Base-by-base conservation (phyloP, 805 yeast species). In the Cyberlindnera euphorbiae region DNA sequence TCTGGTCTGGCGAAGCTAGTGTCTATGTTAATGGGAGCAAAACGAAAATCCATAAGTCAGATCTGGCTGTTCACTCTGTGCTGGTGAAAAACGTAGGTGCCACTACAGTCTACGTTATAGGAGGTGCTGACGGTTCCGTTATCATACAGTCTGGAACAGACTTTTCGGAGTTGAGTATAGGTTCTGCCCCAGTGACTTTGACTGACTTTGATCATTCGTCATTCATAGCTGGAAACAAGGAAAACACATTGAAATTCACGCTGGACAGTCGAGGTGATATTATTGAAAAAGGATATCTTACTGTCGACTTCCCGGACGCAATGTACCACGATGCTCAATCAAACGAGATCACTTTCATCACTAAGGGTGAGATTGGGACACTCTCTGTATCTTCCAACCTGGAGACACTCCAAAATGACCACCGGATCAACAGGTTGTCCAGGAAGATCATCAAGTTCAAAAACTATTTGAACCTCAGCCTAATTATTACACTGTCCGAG, bases 111-210 rank as follows among this genome's bases (percentile, higher is more conserved):
- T 50, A 38, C 17, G 8, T 50, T 8, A 24, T 35, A 30, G 58
- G 58, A 12, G 53, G 50, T 29, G 49, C 52, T 9, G 46, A 53
- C 32, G 59, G 59, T 6, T 36, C 46, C 10, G 29, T 52, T 3
- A 15, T 23, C 1, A 17, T 42, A 1, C 16, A 28, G 8, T 18
- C 15, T 17, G 35, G 35, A 3, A 15, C 13, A 8, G 32, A 26
- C 4, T 11, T n/a, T 2, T 9, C 16, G 3, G 37, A 26, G 13
- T 35, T 42, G 18, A 38, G 38, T 2, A 42, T 52, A 17, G 57
- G 59, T 0, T 39, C 48, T 6, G 35, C 54, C 0, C 59, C 59
- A 7, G 57, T 53, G 17, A 36, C 37, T 2, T 11, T 54, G 4
- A n/a, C 44, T 7, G 42, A 50, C 19, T 27, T 31, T 16, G 18